Evolutionary conservation across 176 grass and related monocot genomes (phyloP), one percentile per base, ranked within the genome.

Genomic region (Cenchrus purpureus): DNA sequence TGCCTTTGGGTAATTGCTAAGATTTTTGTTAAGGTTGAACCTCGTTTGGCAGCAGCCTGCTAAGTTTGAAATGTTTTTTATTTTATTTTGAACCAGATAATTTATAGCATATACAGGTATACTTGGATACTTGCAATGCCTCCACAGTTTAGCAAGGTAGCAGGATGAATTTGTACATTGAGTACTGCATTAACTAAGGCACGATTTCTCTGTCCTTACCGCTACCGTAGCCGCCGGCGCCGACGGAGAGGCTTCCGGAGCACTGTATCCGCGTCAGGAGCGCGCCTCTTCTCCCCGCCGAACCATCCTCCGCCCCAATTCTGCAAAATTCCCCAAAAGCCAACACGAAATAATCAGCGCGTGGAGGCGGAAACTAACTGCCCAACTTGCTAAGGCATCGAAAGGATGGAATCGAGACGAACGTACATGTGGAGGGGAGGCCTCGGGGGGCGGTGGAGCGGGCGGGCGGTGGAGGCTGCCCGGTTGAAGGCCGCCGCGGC

Each of bases 221-320:
- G 49, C 74, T 51, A 34, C 68, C 80, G 14, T 82, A 86, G 64
- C 82, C 76, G 2, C 79, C 86, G 17, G 85, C 28, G 55, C 82
- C 65, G 12, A 92, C 65, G 46, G 91, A 92, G 80, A 94, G 68
- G 67, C 81, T 84, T 76, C 84, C 61, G 19, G 91, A 58, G 78
- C 91, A 97, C 60, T 74, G 60, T 29, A 75, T 57, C 43, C 68
- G 54, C 59, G 14, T 68, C 40, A 81, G 42, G 57, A 74, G 22
- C 10, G 63, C 78, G 62, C 85, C 81, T 52, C 40, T 71, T 56
- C 59, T 52, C 3, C 16, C 68, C 14, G 22, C 71, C 14, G 17
- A 44, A 34, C 81, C 68, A 80, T 17, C 59, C 51, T 72, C 68
- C 58, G 31, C 52, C 60, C 68, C 46, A 2, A 15, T 20, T 34